phyloP scores from a whole-genome alignment of 805 yeast species.

The Cyberlindnera nakhonratchasimensis region DNA sequence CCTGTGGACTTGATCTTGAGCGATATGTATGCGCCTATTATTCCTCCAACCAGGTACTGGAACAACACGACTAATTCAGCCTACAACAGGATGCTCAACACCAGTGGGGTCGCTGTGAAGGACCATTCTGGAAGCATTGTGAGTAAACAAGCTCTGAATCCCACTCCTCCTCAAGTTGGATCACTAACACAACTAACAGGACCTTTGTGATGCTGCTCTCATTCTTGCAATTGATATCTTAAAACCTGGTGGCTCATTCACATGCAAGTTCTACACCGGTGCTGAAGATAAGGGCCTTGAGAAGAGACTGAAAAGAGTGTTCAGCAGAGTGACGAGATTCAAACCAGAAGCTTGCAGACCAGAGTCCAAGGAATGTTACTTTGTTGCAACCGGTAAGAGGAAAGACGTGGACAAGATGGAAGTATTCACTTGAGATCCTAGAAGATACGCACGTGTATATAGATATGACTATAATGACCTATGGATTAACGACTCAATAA shows the following conservation, averaged over 20 bases:
- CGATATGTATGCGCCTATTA: conserved; percentile 77
- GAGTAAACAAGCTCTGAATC: conserved; percentile 25
- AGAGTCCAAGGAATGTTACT: conserved; percentile 80
- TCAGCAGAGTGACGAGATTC: conserved; percentile 58
- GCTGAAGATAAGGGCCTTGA: conserved; percentile 69
- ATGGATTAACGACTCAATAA: too few species aligned
- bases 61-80: conserved; percentile 72
- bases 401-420: conserved; percentile 38
- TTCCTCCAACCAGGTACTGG: conserved; percentile 49
- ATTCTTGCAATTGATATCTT: conserved; percentile 70
- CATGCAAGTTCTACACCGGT: conserved; percentile 86
- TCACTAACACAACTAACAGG: conserved; percentile 35
- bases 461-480: conserved; percentile 1
- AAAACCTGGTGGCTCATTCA: conserved; percentile 64
- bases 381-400: conserved; percentile 59
- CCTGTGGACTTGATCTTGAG: conserved; percentile 69
- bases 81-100: conserved; percentile 88
- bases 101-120: conserved; percentile 73
- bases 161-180: neutral
- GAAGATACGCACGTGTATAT: too few species aligned
- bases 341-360: conserved; percentile 81
- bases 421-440: conserved; percentile 41
- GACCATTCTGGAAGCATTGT: conserved; percentile 84
- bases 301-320: conserved; percentile 51
- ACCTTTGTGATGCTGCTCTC: conserved; percentile 88